Base-by-base conservation (phyloP, 495 filamentous ascomycete species). In the Penicillium tannophilum region DNA sequence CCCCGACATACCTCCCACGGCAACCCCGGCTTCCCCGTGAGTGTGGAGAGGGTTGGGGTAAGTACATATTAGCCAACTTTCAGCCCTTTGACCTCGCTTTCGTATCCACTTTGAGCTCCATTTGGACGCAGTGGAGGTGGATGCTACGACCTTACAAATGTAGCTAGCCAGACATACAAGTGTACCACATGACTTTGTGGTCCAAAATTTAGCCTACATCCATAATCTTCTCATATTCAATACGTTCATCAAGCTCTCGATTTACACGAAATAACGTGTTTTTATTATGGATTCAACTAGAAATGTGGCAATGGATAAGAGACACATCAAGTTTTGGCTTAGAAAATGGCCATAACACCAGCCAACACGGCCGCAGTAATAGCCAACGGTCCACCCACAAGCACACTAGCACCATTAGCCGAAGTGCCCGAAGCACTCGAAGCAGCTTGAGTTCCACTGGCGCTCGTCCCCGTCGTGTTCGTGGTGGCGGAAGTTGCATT, bases 331-430 rank as follows among this genome's bases (percentile, higher is more conserved):
- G 14, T 6, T 6, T 2, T 6, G 39, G 39, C 39, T 57, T 36
- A 61, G 43, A 61, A 36, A 33, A 49, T 14, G 26, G 48, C 35
- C 30, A 62, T 3, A 33, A 58, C 8, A 39, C 43, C 60, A 31
- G 55, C 44, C 6, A 62, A 19, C 3, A 58, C 20, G 20, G 51
- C 55, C 9, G 45, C 44, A 41, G 42, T 26, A 7, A 58, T 2
- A 3, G 42, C 45, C 3, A 55, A 19, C 19, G 55, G 35, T 28
- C 50, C 55, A 52, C 50, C 39, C 8, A 42, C 19, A n/a, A 62
- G 50, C 55, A 62, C 28, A 41, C 46, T 54, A 4, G 44, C 60
- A 9, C 30, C 7, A 41, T 41, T 41, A 14, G 39, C 16, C 39
- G n/a, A 16, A 14, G 62, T 57, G 2, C 16, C 12, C 17, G 55